Conservation (phyloP, 2,329 filamentous ascomycete species). For the Onygenales sp. region DNA sequence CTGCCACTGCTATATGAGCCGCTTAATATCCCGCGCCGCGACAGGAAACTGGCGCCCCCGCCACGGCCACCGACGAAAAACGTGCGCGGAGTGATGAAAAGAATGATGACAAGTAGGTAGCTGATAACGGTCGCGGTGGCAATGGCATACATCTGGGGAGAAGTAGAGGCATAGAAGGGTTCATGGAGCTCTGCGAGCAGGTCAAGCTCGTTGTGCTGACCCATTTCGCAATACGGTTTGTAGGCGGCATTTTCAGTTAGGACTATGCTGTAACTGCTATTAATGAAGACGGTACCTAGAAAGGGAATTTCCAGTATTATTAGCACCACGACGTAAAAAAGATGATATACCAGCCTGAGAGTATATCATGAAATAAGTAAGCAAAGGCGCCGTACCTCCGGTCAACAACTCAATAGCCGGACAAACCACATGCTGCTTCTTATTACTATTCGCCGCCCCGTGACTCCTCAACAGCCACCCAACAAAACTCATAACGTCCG, state of each 20-base stretch:
- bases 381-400: constrained; percentile 2
- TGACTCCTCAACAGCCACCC: not conserved
- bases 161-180: constrained; percentile 88
- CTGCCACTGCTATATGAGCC: constrained; percentile 55
- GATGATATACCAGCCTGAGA: no score
- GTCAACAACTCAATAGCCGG: not conserved
- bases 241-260: constrained; percentile 42
- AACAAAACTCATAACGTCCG: constrained; percentile 6
- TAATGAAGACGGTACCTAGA: constrained; percentile 33
- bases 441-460: not conserved
- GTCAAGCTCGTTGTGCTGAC: not conserved
- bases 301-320: not conserved
- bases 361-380: not conserved
- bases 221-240: constrained; percentile 35
- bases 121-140: constrained; percentile 83
- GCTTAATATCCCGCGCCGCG: constrained; percentile 74
- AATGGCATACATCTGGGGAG: constrained; percentile 86
- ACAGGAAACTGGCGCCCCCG: constrained; percentile 61
- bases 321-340: not conserved
- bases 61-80: constrained; percentile 71
- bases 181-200: constrained; percentile 45
- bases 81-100: constrained; percentile 88
- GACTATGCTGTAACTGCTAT: constrained; percentile 32
- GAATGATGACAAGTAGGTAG: constrained; percentile 87
- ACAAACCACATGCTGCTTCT: not conserved